phyloP scores from a whole-genome alignment of 73 alveolate genomes.

The Tetrahymena malaccensis region DNA sequence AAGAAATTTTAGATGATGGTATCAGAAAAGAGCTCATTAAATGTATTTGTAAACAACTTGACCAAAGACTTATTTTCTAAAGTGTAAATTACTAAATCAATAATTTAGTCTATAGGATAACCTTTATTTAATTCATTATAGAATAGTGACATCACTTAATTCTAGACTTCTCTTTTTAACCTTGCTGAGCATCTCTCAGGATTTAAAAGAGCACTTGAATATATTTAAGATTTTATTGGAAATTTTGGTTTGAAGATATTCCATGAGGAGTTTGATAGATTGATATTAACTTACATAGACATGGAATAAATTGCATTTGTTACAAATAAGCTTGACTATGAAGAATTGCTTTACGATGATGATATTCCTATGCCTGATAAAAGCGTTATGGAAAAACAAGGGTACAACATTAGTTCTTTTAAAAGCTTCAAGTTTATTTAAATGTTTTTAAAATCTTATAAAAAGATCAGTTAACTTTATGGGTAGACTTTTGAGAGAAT shows the following conservation, averaged over 20 bases:
- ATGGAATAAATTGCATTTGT: slow-evolving; percentile 32
- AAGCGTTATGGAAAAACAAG: slow-evolving; percentile 8
- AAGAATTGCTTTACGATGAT: slow-evolving; percentile 31
- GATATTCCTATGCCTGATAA: slow-evolving; percentile 47
- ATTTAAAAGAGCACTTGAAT: slow-evolving; percentile 40
- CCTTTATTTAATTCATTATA: neutral
- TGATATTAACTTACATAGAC: slow-evolving; percentile 22
- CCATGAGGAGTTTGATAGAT: slow-evolving; percentile 40
- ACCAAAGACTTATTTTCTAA: slow-evolving; percentile 21
- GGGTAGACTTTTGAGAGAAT: slow-evolving; percentile 33
- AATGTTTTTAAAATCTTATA: too few species aligned
- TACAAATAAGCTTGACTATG: slow-evolving; percentile 10
- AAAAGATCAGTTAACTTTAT: slow-evolving; percentile 18
- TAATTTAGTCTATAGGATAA: neutral
- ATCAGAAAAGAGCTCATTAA: slow-evolving; percentile 87
- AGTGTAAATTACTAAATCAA: neutral
- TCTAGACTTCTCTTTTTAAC: neutral
- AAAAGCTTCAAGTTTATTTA: too few species aligned
- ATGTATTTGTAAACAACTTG: slow-evolving; percentile 62
- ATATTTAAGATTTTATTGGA: slow-evolving; percentile 37
- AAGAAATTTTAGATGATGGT: slow-evolving; percentile 90
- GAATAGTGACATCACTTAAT: neutral
- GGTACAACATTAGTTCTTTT: neutral
- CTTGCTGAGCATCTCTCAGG: slow-evolving; percentile 33
- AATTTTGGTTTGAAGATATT: slow-evolving; percentile 32